phyloP scores from a whole-genome alignment of 306 rosid genomes.

The Glycyrrhiza uralensis region DNA sequence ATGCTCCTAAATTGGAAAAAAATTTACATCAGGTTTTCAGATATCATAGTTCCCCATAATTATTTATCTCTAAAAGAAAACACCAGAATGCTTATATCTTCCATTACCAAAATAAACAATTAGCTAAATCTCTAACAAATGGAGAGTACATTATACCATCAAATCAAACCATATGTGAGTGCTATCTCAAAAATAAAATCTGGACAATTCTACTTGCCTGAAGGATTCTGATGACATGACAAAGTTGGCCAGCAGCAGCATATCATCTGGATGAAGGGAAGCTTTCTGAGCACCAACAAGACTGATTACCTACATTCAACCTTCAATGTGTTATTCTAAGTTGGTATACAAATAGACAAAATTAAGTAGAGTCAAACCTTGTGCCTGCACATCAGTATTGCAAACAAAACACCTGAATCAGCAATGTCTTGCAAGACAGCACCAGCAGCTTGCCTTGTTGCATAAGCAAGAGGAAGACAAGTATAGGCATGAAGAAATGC shows the following conservation, averaged over 20 bases:
- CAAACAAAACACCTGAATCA: slow-evolving; percentile 91
- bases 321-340: slow-evolving; percentile 32
- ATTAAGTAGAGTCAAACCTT: slow-evolving; percentile 48
- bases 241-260: slow-evolving; percentile 87
- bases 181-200: slow-evolving; percentile 8
- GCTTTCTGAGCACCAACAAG: slow-evolving; percentile 99
- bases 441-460: slow-evolving; percentile 94
- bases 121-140: background rate
- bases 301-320: slow-evolving; percentile 77
- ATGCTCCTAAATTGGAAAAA: background rate
- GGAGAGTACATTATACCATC: slow-evolving; percentile 6
- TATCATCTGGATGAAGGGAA: slow-evolving; percentile 97
- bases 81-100: background rate
- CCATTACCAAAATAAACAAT: slow-evolving; percentile 15
- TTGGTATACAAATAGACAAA: background rate
- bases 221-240: slow-evolving; percentile 95
- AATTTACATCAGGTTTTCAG: background rate
- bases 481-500: slow-evolving; percentile 98
- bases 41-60: background rate
- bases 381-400: slow-evolving; percentile 94
- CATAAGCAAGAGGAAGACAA: slow-evolving; percentile 94
- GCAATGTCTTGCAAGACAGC: slow-evolving; percentile 94
- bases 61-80: slow-evolving; percentile 5
- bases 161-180: slow-evolving; percentile 3
- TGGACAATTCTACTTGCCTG: slow-evolving; percentile 58